Evolutionary conservation across 2,329 filamentous ascomycete species (phyloP).

Genomic region (Didymella sp.): DNA sequence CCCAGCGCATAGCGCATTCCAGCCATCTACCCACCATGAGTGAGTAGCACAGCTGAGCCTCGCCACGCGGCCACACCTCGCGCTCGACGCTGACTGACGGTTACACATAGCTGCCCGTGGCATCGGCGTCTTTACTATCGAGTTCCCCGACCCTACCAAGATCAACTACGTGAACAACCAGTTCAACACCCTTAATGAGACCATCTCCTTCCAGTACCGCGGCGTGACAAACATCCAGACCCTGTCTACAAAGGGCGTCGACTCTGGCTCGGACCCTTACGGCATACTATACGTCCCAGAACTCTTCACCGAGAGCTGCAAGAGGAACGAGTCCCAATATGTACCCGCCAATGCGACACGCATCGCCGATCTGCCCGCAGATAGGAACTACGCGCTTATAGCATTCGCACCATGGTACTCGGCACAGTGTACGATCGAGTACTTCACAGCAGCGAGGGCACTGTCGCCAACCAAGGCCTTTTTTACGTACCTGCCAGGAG

Average conservation of each 20-base stretch:
- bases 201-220: slow-evolving; percentile 48
- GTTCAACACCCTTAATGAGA: slow-evolving; percentile 39
- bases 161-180: slow-evolving; percentile 41
- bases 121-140: slow-evolving; percentile 47
- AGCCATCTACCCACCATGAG: slow-evolving; percentile 46
- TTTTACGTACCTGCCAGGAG: slow-evolving; percentile 62
- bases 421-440: slow-evolving; percentile 73
- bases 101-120: slow-evolving; percentile 41
- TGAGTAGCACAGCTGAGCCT: slow-evolving; percentile 28
- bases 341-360: slow-evolving; percentile 79
- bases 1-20: slow-evolving; percentile 13
- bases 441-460: slow-evolving; percentile 68
- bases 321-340: slow-evolving; percentile 66
- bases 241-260: slow-evolving; percentile 71
- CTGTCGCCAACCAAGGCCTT: slow-evolving; percentile 58
- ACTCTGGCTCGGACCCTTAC: slow-evolving; percentile 67
- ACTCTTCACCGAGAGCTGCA: slow-evolving; percentile 68
- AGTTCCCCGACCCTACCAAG: slow-evolving; percentile 44
- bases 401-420: slow-evolving; percentile 88
- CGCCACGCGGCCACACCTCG: slow-evolving; percentile 7
- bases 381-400: slow-evolving; percentile 73
- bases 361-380: slow-evolving; percentile 68
- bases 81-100: slow-evolving; percentile 20
- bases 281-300: slow-evolving; percentile 88
- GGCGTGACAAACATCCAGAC: slow-evolving; percentile 71